These are phyloP conservation scores for Davidsoniella eucalypti DNA, from an alignment of 2,329 filamentous ascomycete genomes.

Conservation along the genomic window DNA sequence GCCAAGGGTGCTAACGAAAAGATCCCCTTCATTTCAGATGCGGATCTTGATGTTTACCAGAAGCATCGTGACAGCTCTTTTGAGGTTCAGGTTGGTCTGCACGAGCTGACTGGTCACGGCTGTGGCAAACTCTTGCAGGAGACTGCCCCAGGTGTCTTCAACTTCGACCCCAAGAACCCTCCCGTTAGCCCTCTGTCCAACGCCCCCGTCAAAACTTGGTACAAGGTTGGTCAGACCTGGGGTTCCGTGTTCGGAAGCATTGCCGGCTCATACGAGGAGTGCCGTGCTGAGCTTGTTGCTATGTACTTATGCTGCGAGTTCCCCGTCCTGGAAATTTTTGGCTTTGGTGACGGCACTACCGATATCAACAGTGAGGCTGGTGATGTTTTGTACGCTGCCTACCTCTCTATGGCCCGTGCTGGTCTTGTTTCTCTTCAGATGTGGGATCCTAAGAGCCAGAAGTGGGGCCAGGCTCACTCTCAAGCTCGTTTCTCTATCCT, in stretches of 20 bases:
- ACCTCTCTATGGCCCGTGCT: conserved; percentile 88
- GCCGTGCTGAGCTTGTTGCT: conserved; percentile 81
- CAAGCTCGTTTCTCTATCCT: conserved; percentile 84
- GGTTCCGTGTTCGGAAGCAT: conserved; percentile 78
- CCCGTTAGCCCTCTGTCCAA: conserved; percentile 65
- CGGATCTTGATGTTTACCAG: conserved; percentile 62
- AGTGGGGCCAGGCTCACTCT: conserved; percentile 88
- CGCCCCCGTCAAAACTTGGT: conserved; percentile 66
- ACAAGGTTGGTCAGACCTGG: conserved; percentile 93
- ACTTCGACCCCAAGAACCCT: conserved; percentile 72
- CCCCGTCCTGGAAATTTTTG: conserved; percentile 75
- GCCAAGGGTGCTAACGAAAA: conserved; percentile 87
- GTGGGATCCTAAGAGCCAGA: conserved; percentile 80
- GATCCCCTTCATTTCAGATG: conserved; percentile 71
- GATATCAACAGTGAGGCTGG: conserved; percentile 65
- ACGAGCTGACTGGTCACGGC: conserved; percentile 74
- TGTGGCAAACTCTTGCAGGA: conserved; percentile 91
- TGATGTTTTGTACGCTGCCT: conserved; percentile 74
- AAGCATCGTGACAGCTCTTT: conserved; percentile 77
- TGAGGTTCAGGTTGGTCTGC: conserved; percentile 88
- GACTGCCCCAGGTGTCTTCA: conserved; percentile 63
- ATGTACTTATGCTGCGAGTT: conserved; percentile 88
- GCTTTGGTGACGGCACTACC: conserved; percentile 61
- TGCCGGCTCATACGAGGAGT: conserved; percentile 70
- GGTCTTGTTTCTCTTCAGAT: conserved; percentile 78